Percentiles rank a stretch among this genome's conserved stretches.
phyloP scores from a whole-genome alignment of 2,329 filamentous ascomycete genomes.

The Eurotiales sp. region DNA sequence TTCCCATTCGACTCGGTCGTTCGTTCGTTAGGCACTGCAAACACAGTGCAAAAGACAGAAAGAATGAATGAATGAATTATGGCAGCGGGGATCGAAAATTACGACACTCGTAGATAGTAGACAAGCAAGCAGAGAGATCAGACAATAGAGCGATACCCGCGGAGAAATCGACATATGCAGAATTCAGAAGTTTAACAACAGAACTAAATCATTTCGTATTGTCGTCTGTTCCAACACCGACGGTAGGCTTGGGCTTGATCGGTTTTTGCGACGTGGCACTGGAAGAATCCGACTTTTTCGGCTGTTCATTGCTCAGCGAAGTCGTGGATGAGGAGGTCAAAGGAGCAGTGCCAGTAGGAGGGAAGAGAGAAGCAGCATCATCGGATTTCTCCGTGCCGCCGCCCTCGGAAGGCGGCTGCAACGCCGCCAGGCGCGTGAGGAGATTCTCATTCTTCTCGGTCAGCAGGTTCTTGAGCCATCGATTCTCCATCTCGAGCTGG shows the following conservation, averaged over 20 bases:
- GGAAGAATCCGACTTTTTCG: constrained; percentile 6
- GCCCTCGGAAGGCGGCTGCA: constrained; percentile 7
- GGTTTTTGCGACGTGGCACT: constrained; percentile 10
- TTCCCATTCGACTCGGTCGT: too few species aligned
- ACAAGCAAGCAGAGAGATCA: too few species aligned
- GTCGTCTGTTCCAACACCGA: constrained; percentile 12
- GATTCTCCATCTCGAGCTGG: constrained; percentile 75
- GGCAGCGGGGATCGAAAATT: too few species aligned
- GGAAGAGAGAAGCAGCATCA: neutral
- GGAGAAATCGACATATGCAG: too few species aligned
- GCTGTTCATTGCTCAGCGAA: constrained; percentile 1
- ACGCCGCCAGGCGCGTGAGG: constrained; percentile 12
- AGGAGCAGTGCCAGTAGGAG: neutral
- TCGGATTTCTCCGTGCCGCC: neutral
- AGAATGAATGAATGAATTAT: too few species aligned
- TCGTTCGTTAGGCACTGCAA: too few species aligned
- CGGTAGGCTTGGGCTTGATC: constrained; percentile 14
- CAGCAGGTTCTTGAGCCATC: constrained; percentile 74
- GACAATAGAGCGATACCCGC: too few species aligned
- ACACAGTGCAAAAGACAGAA: too few species aligned
- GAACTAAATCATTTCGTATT: constrained; percentile 1
- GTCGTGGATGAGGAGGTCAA: neutral
- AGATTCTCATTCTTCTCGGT: constrained; percentile 67
- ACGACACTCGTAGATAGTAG: too few species aligned
- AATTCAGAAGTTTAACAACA: too few species aligned